These are phyloP conservation scores for Fraxinus velutina DNA, from an alignment of 305 asterid genomes.

Conservation along the genomic window DNA sequence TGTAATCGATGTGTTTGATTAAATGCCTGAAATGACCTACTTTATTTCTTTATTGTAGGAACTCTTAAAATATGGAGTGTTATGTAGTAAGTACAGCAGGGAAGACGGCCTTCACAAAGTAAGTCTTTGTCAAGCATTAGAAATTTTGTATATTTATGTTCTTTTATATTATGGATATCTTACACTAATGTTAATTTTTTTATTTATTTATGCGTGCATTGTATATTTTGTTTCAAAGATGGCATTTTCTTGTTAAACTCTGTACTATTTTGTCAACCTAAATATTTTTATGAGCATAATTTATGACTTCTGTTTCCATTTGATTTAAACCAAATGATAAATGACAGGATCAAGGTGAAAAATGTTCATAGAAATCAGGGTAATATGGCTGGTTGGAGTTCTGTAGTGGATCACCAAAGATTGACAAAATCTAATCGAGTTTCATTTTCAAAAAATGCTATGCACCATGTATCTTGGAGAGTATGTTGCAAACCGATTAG, in stretches of 20 bases:
- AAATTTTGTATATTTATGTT: background rate
- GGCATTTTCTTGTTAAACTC: background rate
- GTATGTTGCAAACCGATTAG: constrained; percentile 44
- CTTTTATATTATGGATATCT: background rate
- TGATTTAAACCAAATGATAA: constrained; percentile 14
- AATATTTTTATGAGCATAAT: background rate
- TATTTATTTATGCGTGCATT: background rate
- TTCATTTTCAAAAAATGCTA: constrained; percentile 26
- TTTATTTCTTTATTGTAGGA: constrained; percentile 15
- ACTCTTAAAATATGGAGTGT: constrained; percentile 43
- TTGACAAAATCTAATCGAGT: constrained; percentile 27
- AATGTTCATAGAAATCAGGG: constrained; percentile 28
- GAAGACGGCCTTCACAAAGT: constrained; percentile 45
- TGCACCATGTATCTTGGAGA: constrained; percentile 28
- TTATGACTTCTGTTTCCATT: background rate
- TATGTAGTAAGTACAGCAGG: constrained; percentile 32
- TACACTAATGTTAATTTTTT: background rate
- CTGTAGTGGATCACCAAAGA: constrained; percentile 18
- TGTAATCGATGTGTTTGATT: constrained; percentile 15
- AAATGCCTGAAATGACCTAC: constrained; percentile 10
- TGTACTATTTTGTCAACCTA: background rate
- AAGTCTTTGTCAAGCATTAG: background rate
- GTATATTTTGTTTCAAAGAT: background rate
- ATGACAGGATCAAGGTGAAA: constrained; percentile 37
- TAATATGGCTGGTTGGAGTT: constrained; percentile 24